Base-by-base conservation (phyloP, 2,329 filamentous ascomycete genomes). In the Cadophora sp. region DNA sequence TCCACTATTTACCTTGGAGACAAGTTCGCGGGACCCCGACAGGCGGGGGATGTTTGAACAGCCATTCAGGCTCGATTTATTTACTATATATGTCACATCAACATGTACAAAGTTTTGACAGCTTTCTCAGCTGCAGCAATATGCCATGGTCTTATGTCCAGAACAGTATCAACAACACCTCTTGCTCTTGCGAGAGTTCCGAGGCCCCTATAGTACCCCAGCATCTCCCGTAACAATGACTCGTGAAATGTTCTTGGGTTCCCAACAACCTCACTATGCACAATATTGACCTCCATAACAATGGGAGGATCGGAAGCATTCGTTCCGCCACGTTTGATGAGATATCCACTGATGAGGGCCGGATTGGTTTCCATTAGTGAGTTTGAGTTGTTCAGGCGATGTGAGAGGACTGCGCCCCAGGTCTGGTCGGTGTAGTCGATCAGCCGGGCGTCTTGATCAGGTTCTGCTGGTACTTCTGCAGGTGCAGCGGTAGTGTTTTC, bases 101-200 rank as follows among this genome's bases (percentile, higher is more conserved):
- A 79, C 75, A 87, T 81, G 78, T 89, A 88, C 76, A 95, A 79
- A 24, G 86, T 89, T 76, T 87, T 83, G 4, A 89, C 88, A 1
- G 87, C 91, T 79, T 90, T 91, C 79, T 91, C 86, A 2, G 89
- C 91, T 22, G 87, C 90, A 14, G 88, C 90, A 68, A 95, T 82
- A 82, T 95, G 92, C 91, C 92, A 93, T 22, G 92, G 92, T 74
- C 91, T 81, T n/a, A 89, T 84, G 75, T 89, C 88, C 60, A 81
- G 83, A 64, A 88, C 82, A 69, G 83, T 79, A 74, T 88, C 85
- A 75, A 89, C 81, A 74, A 90, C 81, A 0, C 88, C 91, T 69
- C 90, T 86, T 26, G 89, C 86, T 71, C 88, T 85, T 1, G 91
- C 91, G 73, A 96, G 77, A 22, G 91, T 87, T 0, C 89, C 89